Percentiles rank a stretch among this genome's conserved stretches.
phyloP scores from a whole-genome alignment of 2,329 filamentous ascomycete species.

The Fusarium nygamai region DNA sequence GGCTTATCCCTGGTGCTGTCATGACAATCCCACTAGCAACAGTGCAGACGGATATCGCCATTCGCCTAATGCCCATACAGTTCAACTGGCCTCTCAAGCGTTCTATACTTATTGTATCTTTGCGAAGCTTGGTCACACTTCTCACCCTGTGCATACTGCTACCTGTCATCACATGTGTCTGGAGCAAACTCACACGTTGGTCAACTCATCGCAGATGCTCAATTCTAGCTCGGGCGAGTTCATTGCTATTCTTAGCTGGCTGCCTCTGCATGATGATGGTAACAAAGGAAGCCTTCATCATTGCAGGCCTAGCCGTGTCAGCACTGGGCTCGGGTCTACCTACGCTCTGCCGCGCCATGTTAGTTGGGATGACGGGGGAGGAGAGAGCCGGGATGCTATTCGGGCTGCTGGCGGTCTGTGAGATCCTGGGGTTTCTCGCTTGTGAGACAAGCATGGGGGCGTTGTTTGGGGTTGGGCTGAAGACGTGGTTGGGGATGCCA shows the following conservation, averaged over 20 bases:
- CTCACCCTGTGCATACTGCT: conserved; percentile 38
- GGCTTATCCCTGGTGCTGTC: conserved; percentile 38
- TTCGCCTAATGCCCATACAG: conserved; percentile 42
- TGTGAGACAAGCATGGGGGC: conserved; percentile 35
- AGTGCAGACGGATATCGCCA: conserved; percentile 35
- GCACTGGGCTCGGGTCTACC: conserved; percentile 41
- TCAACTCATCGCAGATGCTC: conserved; percentile 19
- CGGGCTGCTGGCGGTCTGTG: conserved; percentile 39
- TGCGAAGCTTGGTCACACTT: conserved; percentile 36
- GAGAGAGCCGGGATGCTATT: conserved; percentile 37
- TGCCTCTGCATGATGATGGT: conserved; percentile 40
- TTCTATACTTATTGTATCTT: conserved; percentile 38
- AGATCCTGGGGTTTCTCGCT: conserved; percentile 36
- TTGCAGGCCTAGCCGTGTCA: conserved; percentile 34
- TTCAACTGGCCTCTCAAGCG: conserved; percentile 37
- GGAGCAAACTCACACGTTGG: not conserved
- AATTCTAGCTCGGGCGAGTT: conserved; percentile 33
- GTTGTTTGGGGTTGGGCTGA: conserved; percentile 40
- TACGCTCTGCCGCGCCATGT: conserved; percentile 40
- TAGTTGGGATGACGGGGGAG: conserved; percentile 25
- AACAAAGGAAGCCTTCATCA: conserved; percentile 25
- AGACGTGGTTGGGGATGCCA: conserved; percentile 38
- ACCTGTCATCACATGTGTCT: conserved; percentile 23
- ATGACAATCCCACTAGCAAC: conserved; percentile 36
- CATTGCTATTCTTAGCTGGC: conserved; percentile 36